Base-by-base conservation (phyloP, 78 protist genomes). In the Polysphondylium violaceum region DNA sequence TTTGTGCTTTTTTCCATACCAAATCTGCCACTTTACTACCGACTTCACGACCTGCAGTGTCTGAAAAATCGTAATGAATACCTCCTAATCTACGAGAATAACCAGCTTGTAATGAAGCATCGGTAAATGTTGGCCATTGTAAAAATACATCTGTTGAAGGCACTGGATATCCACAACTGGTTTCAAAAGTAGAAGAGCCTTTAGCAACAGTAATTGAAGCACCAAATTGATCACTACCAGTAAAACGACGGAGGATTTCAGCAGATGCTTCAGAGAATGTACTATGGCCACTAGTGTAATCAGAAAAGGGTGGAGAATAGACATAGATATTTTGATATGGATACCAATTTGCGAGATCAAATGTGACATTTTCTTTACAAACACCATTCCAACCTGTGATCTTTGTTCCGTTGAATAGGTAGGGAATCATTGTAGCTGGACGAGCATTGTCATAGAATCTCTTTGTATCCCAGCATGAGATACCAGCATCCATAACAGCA, bases 351-450 rank as follows among this genome's bases (percentile, higher is more conserved):
- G 38, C 29, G 23, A 76, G 38, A 33, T 61, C 73, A 47, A 44
- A 76, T 25, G 17, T 29, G 4, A 76, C 87, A 44, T 76, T 40
- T 38, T 63, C 65, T 7, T n/a, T 5, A 33, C 87, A 76, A 31
- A 61, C 23, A 3, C 87, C 87, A 63, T 76, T 11, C 87, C 87
- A 76, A 3, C 87, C 87, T 19, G 40, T 76, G 3, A 76, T 43
- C 29, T 21, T 76, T 1, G 16, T 33, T n/a, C 73, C 73, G 5
- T 44, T 56, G 1, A 76, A 43, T 19, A 76, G 74, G n/a, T 44
- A 44, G 40, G 87, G 87, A 21, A 76, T 76, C 87, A 76, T 63
- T 29, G 87, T 76, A 1, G 23, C 87, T 11, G 87, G 87, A 33
- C 87, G n/a, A 5, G 75, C 61, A 47, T 76, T 76, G 47, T 76